A percentile compares a stretch with the other conserved stretches of the same genome.
Evolutionary conservation across 768 basidiomycete species (phyloP).

Genomic region (Auriscalpium vulgare): DNA sequence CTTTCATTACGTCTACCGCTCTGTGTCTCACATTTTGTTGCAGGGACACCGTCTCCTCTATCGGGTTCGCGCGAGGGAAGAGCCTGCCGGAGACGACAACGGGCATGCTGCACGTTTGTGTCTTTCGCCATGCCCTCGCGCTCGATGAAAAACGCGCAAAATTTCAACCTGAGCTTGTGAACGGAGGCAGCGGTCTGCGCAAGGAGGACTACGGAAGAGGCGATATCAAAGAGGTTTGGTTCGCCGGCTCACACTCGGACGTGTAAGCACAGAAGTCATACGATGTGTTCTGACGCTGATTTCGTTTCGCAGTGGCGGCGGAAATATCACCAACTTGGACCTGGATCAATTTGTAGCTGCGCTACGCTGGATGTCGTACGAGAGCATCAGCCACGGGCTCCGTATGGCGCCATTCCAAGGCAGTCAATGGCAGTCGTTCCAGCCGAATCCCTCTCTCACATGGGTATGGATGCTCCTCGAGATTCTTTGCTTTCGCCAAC

Average conservation of each 20-base stretch:
- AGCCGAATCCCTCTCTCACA: no score
- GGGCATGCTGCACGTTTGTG: constrained; percentile 23
- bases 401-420: no score
- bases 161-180: constrained; percentile 35
- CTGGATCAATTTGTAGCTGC: no score
- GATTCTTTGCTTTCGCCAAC: no score
- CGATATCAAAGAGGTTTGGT: not conserved
- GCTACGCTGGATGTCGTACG: no score
- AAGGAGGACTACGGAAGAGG: not conserved
- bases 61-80: constrained; percentile 27
- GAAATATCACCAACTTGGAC: no score
- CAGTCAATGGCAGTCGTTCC: no score
- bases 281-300: no score
- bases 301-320: no score
- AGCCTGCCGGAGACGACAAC: constrained; percentile 25
- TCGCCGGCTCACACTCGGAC: not conserved
- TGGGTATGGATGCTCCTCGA: no score
- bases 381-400: no score
- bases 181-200: constrained; percentile 16
- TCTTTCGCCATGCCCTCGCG: constrained; percentile 38
- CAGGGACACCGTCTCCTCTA: constrained; percentile 41
- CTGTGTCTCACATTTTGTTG: not conserved
- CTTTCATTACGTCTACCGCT: not conserved
- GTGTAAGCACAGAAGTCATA: not conserved
- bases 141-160: constrained; percentile 40